These are phyloP conservation scores for Nelumbo lutea DNA, from an alignment of 164 flowering plant genomes.

Conservation along the genomic window DNA sequence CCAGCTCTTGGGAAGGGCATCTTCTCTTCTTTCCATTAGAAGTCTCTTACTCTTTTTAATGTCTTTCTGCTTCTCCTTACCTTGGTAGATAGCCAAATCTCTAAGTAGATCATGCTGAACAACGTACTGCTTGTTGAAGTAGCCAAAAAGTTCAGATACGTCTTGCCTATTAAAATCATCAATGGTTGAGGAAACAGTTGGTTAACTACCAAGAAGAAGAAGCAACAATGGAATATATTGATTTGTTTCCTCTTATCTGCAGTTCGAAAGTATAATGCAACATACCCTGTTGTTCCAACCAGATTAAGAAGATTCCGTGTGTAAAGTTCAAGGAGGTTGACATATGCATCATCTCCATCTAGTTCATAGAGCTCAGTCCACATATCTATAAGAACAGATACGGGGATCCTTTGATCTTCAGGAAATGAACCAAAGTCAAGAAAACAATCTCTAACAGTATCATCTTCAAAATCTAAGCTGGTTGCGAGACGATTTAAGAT, in stretches of 20 bases:
- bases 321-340: constrained; percentile 50
- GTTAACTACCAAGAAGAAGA: too few species aligned
- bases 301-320: constrained; percentile 46
- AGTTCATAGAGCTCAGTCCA: constrained; percentile 57
- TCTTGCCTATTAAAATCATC: neutral
- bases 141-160: constrained; percentile 19
- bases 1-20: constrained; percentile 26
- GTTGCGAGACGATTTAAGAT: constrained; percentile 26
- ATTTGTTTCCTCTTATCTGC: too few species aligned
- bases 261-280: neutral
- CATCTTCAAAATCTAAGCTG: constrained; percentile 27
- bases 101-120: constrained; percentile 30
- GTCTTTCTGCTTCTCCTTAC: constrained; percentile 9
- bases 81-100: constrained; percentile 16
- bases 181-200: too few species aligned
- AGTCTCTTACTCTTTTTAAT: constrained; percentile 26
- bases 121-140: constrained; percentile 25
- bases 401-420: constrained; percentile 56
- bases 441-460: constrained; percentile 30
- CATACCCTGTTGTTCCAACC: constrained; percentile 27
- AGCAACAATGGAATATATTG: too few species aligned
- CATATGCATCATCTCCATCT: constrained; percentile 52
- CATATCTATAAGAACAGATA: constrained; percentile 48
- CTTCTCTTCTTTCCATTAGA: constrained; percentile 21
- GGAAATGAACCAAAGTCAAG: constrained; percentile 63